These are phyloP conservation scores for Zygnema circumcarinatum DNA, from an alignment of 139 green algal genomes.

Conservation along the genomic window DNA sequence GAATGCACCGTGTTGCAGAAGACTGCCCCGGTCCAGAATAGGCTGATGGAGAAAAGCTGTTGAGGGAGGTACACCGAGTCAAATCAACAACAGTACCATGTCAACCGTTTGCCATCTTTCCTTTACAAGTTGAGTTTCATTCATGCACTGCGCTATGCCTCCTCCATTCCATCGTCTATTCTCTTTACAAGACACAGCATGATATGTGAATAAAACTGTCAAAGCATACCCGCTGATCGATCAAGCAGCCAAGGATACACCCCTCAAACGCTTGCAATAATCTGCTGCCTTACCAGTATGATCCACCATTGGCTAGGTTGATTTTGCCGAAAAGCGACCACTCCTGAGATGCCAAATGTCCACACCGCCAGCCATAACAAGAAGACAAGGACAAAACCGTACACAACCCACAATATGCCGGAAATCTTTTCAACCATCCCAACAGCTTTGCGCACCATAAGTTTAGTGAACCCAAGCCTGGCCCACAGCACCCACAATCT, in stretches of 20 bases:
- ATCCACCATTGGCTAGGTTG: conserved; percentile 16
- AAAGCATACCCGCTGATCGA: too few species aligned
- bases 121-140: too few species aligned
- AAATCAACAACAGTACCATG: not conserved
- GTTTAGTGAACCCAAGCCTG: conserved; percentile 17
- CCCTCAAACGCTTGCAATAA: too few species aligned
- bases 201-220: too few species aligned
- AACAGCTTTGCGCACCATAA: conserved; percentile 14
- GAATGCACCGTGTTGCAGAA: conserved; percentile 55
- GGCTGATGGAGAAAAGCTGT: conserved; percentile 41
- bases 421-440: not conserved
- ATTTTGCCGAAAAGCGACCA: not conserved
- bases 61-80: not conserved
- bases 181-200: too few species aligned
- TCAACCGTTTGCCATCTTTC: too few species aligned
- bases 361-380: conserved; percentile 36
- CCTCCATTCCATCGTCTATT: too few species aligned
- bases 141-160: too few species aligned
- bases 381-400: not conserved
- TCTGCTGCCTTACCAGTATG: conserved; percentile 11
- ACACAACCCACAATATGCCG: not conserved
- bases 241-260: too few species aligned
- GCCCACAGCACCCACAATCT: conserved; percentile 15
- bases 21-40: conserved; percentile 51
- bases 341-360: conserved; percentile 42